These are phyloP conservation scores for Acer saccharum DNA, from an alignment of 345 rosid species.

Conservation along the genomic window DNA sequence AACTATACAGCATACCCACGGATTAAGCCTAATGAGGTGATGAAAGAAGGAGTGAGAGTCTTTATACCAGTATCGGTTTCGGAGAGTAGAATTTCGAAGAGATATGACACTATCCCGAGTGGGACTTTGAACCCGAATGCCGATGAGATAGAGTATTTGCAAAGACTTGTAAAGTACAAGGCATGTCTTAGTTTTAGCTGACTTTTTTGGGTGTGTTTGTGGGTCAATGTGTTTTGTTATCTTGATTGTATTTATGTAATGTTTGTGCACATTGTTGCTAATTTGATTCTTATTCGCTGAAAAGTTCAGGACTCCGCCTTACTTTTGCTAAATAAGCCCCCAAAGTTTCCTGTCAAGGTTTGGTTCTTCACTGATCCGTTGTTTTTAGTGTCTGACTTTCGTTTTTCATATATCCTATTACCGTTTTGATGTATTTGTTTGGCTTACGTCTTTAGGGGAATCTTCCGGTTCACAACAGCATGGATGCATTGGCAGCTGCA, in stretches of 20 bases:
- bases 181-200: constrained; percentile 32
- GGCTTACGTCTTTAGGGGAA: constrained; percentile 49
- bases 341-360: constrained; percentile 89
- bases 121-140: constrained; percentile 91
- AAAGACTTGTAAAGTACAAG: constrained; percentile 89
- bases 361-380: constrained; percentile 9
- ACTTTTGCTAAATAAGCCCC: constrained; percentile 87
- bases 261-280: constrained; percentile 1
- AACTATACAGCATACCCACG: constrained; percentile 46
- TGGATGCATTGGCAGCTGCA: constrained; percentile 97
- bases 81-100: constrained; percentile 71
- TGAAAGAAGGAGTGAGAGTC: constrained; percentile 69
- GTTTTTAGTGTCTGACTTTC: constrained; percentile 1
- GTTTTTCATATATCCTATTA: neutral
- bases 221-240: neutral
- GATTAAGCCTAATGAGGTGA: constrained; percentile 70
- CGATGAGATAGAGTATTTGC: constrained; percentile 85
- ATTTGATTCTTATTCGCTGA: constrained; percentile 7
- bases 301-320: constrained; percentile 71
- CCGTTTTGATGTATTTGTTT: constrained; percentile 13
- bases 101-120: constrained; percentile 84
- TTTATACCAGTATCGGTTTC: constrained; percentile 72
- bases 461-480: constrained; percentile 87
- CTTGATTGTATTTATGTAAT: neutral
- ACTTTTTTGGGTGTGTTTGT: neutral